These are phyloP conservation scores for Podospora pseudopauciseta DNA, from an alignment of 495 filamentous ascomycete species.

Conservation along the genomic window DNA sequence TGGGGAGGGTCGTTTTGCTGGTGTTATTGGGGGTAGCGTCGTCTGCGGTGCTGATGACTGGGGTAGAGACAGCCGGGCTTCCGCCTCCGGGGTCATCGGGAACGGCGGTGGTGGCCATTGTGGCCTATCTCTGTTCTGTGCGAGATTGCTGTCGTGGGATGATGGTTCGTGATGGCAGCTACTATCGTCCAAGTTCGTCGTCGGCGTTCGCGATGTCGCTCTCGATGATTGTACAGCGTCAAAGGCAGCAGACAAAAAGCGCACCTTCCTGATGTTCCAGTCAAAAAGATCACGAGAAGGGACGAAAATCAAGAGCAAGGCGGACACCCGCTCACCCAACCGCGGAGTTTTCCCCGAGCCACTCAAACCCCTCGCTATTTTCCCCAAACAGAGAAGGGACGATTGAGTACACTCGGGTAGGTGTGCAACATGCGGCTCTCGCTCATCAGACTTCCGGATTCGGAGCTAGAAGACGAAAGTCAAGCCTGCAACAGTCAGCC, in stretches of 20 bases:
- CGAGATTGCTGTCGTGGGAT: no score
- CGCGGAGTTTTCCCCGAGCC: neutral
- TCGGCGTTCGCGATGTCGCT: no score
- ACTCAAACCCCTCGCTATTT: neutral
- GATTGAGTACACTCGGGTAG: neutral
- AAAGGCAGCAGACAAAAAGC: neutral
- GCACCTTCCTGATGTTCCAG: neutral
- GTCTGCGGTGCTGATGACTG: neutral
- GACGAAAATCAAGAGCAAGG: neutral
- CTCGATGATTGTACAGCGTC: no score
- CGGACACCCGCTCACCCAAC: neutral
- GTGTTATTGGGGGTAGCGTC: neutral
- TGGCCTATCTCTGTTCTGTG: no score
- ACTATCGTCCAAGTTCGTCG: no score
- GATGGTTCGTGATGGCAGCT: no score
- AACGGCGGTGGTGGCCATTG: neutral
- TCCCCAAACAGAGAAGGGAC: neutral
- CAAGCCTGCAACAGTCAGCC: neutral
- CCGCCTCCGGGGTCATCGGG: neutral
- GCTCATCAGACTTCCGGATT: neutral
- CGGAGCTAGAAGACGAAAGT: conserved; percentile 1
- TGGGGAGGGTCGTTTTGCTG: neutral
- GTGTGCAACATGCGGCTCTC: no score
- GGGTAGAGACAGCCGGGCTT: neutral
- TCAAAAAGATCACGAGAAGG: neutral